phyloP scores from a whole-genome alignment of 1,284 basidiomycete species.

The Athelia psychrophila region DNA sequence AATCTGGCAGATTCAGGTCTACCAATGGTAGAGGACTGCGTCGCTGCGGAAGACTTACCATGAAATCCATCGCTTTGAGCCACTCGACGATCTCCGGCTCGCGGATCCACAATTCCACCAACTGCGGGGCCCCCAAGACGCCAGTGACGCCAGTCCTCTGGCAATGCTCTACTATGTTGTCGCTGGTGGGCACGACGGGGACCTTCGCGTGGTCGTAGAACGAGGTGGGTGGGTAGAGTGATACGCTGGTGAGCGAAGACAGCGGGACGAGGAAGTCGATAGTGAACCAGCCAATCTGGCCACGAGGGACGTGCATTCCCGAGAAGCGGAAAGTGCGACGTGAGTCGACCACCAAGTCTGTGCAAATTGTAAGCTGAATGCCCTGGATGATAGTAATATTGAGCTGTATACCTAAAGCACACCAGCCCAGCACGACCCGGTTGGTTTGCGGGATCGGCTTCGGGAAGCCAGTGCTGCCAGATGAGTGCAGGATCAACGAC shows the following conservation, averaged over 20 bases:
- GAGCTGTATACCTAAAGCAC: not conserved
- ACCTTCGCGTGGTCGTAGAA: constrained; percentile 11
- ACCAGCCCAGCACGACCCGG: not conserved
- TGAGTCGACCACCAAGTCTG: constrained; percentile 25
- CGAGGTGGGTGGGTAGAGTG: constrained; percentile 15
- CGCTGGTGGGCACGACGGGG: no score
- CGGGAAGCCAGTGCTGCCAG: no score
- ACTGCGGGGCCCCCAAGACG: constrained; percentile 13
- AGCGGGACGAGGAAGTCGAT: constrained; percentile 13
- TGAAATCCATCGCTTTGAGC: constrained; percentile 9
- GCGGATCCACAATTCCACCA: constrained; percentile 16
- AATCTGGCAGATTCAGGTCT: constrained; percentile 1
- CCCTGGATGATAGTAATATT: no score
- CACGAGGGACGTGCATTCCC: constrained; percentile 12
- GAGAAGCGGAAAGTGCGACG: constrained; percentile 5
- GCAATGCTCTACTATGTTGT: constrained; percentile 7
- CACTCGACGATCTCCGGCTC: constrained; percentile 6
- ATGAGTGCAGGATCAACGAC: constrained; percentile 21
- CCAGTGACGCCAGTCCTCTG: constrained; percentile 7
- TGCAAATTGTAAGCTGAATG: no score
- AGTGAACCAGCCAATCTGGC: constrained; percentile 14
- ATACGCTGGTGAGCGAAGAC: constrained; percentile 10
- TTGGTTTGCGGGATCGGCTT: constrained; percentile 20
- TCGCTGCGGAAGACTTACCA: constrained; percentile 12
- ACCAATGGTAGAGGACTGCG: not conserved